Conservation (phyloP, 2,329 filamentous ascomycete species). For the Aureobasidium sp. region DNA sequence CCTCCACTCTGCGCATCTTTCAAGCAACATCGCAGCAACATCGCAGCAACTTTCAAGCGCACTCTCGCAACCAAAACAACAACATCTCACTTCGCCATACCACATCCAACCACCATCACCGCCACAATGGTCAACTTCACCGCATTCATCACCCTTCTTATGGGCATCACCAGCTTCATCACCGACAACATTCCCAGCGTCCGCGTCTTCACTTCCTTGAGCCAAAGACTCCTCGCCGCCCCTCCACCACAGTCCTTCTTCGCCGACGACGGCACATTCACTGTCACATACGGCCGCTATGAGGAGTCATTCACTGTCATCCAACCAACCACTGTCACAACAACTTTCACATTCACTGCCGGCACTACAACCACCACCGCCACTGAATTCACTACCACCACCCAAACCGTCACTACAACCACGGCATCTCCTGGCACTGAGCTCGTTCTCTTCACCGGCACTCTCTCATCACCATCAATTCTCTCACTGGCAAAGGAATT, state of each 20-base stretch:
- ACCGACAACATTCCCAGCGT: neutral
- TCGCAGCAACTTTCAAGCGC: neutral
- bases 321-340: slow-evolving; percentile 26
- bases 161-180: neutral
- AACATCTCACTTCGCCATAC: neutral
- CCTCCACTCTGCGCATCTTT: neutral
- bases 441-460: neutral
- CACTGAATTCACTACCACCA: slow-evolving; percentile 51
- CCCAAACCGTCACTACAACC: slow-evolving; percentile 71
- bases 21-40: neutral
- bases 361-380: too few species aligned
- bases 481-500: neutral
- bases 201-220: too few species aligned
- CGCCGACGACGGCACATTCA: too few species aligned
- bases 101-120: neutral
- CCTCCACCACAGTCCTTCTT: neutral
- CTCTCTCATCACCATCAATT: neutral
- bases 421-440: slow-evolving; percentile 45
- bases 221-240: neutral
- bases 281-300: too few species aligned
- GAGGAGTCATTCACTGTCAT: neutral
- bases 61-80: neutral
- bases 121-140: neutral
- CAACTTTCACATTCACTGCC: slow-evolving; percentile 51
- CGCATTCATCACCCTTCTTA: neutral